Evolutionary conservation across 2,329 filamentous ascomycete species (phyloP).

Genomic region (Sclerotinia subarctica): DNA sequence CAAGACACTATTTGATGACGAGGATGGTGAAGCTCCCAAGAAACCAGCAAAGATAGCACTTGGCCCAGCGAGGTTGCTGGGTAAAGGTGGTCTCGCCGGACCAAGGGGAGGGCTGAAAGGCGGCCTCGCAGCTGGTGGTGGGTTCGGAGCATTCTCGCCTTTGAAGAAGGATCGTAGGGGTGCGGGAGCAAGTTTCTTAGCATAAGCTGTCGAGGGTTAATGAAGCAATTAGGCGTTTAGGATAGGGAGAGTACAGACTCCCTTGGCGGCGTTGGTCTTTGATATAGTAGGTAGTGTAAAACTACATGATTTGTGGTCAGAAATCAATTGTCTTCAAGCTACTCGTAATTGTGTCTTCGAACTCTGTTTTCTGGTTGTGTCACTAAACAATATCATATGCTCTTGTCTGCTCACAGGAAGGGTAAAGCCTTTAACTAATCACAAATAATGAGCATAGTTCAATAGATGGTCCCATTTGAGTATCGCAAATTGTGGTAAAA

Average conservation of each 20-base stretch:
- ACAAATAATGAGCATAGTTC: background rate
- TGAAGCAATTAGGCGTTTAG: slow-evolving; percentile 10
- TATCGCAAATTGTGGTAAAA: background rate
- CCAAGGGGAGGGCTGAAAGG: slow-evolving; percentile 30
- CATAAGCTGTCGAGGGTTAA: slow-evolving; percentile 24
- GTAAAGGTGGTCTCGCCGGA: slow-evolving; percentile 35
- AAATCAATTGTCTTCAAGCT: background rate
- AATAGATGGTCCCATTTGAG: background rate
- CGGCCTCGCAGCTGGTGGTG: slow-evolving; percentile 37
- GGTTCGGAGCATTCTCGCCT: slow-evolving; percentile 64
- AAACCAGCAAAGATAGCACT: slow-evolving; percentile 40
- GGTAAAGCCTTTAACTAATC: too few relatives aligned
- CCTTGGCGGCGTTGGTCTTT: background rate
- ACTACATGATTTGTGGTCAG: background rate
- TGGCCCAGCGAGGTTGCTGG: slow-evolving; percentile 33
- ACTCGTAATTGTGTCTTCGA: background rate
- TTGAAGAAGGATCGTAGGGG: slow-evolving; percentile 67
- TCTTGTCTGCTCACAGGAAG: background rate
- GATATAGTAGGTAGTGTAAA: slow-evolving; percentile 11
- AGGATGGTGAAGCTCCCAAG: slow-evolving; percentile 52
- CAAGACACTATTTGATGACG: slow-evolving; percentile 69
- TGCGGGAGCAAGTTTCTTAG: slow-evolving; percentile 56
- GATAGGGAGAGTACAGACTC: slow-evolving; percentile 8
- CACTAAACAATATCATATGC: background rate
- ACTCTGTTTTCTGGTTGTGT: background rate